Conservation (phyloP, 306 rosid genomes). For the Luffa aegyptiaca region DNA sequence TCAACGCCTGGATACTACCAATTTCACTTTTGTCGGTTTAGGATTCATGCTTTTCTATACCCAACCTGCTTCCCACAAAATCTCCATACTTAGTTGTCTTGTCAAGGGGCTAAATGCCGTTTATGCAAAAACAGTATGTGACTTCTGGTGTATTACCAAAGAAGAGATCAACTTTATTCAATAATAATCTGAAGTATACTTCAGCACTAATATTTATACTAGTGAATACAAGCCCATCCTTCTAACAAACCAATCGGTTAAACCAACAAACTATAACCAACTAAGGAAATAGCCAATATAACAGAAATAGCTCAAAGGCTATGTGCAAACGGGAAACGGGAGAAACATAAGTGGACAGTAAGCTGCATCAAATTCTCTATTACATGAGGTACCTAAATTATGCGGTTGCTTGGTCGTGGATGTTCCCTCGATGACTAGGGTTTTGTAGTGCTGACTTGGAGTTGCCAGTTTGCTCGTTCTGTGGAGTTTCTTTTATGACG, state of each 20-base stretch:
- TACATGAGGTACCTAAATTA: neutral
- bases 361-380: neutral
- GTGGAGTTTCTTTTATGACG: no score
- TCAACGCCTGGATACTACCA: neutral
- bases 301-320: no score
- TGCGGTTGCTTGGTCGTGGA: neutral
- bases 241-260: no score
- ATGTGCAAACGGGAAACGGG: no score
- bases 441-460: neutral
- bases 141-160: neutral
- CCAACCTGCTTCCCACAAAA: neutral
- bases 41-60: neutral
- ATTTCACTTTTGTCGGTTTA: neutral
- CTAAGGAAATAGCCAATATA: no score
- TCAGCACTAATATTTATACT: no score
- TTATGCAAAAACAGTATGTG: neutral
- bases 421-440: neutral
- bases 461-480: no score
- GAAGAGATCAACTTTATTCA: no score
- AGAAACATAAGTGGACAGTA: no score
- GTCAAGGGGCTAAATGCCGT: neutral
- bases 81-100: neutral
- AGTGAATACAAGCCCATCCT: no score
- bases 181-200: no score
- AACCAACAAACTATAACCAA: no score